phyloP scores from a whole-genome alignment of 257 asterid genomes.

The Dorcoceras hygrometricum region DNA sequence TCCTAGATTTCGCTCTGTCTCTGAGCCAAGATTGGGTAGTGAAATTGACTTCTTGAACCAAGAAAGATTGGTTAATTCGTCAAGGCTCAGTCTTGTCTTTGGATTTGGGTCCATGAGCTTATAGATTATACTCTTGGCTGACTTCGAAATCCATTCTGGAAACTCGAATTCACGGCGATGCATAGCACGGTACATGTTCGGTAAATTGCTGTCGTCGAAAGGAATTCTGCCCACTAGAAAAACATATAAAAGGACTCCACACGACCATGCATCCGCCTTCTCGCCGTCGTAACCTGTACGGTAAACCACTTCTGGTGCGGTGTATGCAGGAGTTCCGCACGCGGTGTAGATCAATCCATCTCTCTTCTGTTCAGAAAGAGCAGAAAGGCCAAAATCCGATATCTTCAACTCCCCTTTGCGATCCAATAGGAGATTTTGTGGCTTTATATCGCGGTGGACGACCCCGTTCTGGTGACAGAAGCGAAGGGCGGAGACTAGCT shows the following conservation, averaged over 20 bases:
- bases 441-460: slow-evolving; percentile 89
- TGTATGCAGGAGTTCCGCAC: slow-evolving; percentile 90
- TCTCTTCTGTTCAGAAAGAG: slow-evolving; percentile 60
- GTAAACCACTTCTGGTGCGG: slow-evolving; percentile 81
- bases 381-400: slow-evolving; percentile 90
- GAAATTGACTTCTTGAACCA: slow-evolving; percentile 72
- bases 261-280: slow-evolving; percentile 95
- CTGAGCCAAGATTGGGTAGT: slow-evolving; percentile 24
- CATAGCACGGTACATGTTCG: slow-evolving; percentile 70
- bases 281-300: slow-evolving; percentile 77
- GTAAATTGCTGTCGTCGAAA: slow-evolving; percentile 63
- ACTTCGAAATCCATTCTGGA: slow-evolving; percentile 67
- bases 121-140: slow-evolving; percentile 47
- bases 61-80: slow-evolving; percentile 44
- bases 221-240: slow-evolving; percentile 69
- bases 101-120: slow-evolving; percentile 82
- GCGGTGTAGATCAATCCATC: slow-evolving; percentile 69
- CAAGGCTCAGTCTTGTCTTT: slow-evolving; percentile 48
- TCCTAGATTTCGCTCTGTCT: slow-evolving; percentile 16
- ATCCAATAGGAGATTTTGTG: slow-evolving; percentile 81
- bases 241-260: slow-evolving; percentile 65
- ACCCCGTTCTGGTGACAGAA: slow-evolving; percentile 82
- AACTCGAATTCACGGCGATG: slow-evolving; percentile 47
- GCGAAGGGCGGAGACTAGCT: slow-evolving; percentile 64
- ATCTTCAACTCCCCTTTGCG: slow-evolving; percentile 51